These are phyloP conservation scores for Plasmodium sp. DNA, from an alignment of 169 alveolate genomes.

Conservation along the genomic window DNA sequence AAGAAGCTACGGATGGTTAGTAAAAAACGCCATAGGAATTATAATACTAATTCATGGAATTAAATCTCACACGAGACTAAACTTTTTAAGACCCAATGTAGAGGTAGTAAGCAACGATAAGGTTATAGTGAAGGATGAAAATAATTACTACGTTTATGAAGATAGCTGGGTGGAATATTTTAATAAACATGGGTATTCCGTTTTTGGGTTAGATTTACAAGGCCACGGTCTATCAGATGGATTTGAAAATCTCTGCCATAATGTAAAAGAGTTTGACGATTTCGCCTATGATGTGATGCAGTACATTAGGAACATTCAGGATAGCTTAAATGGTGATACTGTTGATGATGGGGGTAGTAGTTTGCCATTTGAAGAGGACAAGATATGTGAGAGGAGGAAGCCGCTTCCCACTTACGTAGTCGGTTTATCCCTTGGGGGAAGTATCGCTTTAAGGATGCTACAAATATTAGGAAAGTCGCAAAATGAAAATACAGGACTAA, in stretches of 20 bases:
- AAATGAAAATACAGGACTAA: too few species aligned
- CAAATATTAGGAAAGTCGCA: background rate
- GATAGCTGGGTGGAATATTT: background rate
- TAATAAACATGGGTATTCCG: background rate
- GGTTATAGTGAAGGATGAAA: background rate
- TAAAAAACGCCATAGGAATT: background rate
- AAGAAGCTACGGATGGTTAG: background rate
- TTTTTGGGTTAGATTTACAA: background rate
- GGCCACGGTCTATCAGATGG: background rate
- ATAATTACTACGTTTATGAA: background rate
- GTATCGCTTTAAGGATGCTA: background rate
- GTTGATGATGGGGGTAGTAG: background rate
- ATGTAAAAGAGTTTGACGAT: background rate
- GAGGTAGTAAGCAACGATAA: background rate
- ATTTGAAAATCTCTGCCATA: background rate
- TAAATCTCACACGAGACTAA: background rate
- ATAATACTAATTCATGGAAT: background rate
- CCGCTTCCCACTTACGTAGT: background rate
- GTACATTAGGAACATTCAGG: background rate
- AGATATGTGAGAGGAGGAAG: background rate
- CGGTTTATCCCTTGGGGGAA: background rate
- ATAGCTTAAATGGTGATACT: background rate
- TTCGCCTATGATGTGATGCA: background rate
- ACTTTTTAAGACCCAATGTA: background rate
- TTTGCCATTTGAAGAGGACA: background rate